Percentiles rank a stretch among this genome's conserved stretches.
Conservation (phyloP, 306 rosid species). For the Comarum palustre region DNA sequence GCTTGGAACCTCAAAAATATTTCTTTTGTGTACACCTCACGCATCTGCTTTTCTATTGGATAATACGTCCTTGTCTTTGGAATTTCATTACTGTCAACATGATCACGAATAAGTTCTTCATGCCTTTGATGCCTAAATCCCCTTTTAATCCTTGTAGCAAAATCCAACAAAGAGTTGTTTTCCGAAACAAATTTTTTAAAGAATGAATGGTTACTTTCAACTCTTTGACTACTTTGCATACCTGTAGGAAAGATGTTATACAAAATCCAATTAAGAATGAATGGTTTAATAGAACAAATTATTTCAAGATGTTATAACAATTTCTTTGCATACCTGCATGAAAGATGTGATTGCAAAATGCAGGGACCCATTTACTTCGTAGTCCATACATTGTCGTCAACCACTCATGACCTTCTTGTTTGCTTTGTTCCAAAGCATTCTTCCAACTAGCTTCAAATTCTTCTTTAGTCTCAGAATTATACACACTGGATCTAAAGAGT, state of each 20-base stretch:
- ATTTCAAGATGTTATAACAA: too few relatives aligned
- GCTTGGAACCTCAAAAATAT: background rate
- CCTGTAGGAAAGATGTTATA: too few relatives aligned
- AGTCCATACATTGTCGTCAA: background rate
- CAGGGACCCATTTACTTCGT: background rate
- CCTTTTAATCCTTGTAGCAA: background rate
- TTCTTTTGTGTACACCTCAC: background rate
- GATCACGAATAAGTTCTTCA: background rate
- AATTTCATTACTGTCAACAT: background rate
- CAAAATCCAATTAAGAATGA: too few relatives aligned
- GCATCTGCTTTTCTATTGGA: background rate
- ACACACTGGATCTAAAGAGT: background rate
- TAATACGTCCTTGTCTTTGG: background rate
- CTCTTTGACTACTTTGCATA: background rate
- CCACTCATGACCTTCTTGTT: background rate
- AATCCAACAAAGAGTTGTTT: background rate
- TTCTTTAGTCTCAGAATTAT: background rate
- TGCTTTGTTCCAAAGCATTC: background rate
- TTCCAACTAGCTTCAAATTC: conserved; percentile 1
- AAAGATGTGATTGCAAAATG: background rate
- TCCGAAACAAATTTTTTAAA: background rate
- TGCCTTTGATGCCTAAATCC: background rate
- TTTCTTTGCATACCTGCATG: background rate
- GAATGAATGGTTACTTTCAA: too few relatives aligned
- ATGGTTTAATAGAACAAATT: too few relatives aligned